Evolutionary conservation across 108 stramenopile species (phyloP).

Genomic region (Seminavis robusta): DNA sequence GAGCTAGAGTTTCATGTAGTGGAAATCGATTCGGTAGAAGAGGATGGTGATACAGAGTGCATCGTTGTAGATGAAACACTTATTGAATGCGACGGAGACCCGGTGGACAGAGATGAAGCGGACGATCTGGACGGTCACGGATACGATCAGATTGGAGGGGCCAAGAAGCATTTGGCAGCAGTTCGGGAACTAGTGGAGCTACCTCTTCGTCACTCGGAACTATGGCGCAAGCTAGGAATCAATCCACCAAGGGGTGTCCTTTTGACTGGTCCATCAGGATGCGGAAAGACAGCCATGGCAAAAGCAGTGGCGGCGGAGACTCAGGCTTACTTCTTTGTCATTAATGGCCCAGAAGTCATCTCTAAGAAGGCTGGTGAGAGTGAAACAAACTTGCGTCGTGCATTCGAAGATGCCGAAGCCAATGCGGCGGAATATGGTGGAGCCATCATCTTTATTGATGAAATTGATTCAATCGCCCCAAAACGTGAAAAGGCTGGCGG

Average conservation of each 20-base stretch:
- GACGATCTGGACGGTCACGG: constrained; percentile 92
- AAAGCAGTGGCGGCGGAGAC: constrained; percentile 96
- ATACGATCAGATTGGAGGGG: constrained; percentile 96
- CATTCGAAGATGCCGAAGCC: constrained; percentile 89
- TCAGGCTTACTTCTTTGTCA: constrained; percentile 90
- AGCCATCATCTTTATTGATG: constrained; percentile 98
- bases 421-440: constrained; percentile 87
- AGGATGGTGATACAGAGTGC: constrained; percentile 75
- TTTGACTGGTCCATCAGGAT: constrained; percentile 96
- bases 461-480: constrained; percentile 98
- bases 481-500: constrained; percentile 95
- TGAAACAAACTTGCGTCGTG: constrained; percentile 94
- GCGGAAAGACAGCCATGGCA: constrained; percentile 97
- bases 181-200: constrained; percentile 96
- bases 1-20: constrained; percentile 77
- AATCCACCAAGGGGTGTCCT: constrained; percentile 96
- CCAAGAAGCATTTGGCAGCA: constrained; percentile 81
- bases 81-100: constrained; percentile 81
- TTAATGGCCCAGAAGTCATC: constrained; percentile 99
- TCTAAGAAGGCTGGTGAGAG: constrained; percentile 94
- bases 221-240: constrained; percentile 94
- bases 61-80: constrained; percentile 86
- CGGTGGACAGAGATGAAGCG: constrained; percentile 67
- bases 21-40: constrained; percentile 85
- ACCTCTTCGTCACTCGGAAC: constrained; percentile 91